Evolutionary conservation across 257 asterid species (phyloP).

Genomic region (Capsicum pubescens): DNA sequence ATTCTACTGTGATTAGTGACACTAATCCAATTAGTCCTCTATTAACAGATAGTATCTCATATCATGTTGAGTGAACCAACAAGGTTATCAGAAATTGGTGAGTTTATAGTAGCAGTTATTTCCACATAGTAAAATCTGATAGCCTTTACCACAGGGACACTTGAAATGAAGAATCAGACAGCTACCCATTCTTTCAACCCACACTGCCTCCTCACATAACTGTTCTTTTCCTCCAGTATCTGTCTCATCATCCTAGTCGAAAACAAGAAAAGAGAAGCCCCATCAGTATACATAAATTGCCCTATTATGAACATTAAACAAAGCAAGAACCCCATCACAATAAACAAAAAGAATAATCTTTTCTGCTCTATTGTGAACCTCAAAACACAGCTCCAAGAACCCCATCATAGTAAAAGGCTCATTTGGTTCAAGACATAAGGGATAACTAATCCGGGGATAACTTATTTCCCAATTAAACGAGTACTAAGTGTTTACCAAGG

Average conservation of each 20-base stretch:
- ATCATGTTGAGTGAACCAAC: background rate
- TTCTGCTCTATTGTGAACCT: too few species aligned
- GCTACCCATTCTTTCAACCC: constrained; percentile 20
- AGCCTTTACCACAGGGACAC: constrained; percentile 23
- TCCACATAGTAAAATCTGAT: constrained; percentile 15
- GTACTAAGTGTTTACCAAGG: too few species aligned
- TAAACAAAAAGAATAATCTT: too few species aligned
- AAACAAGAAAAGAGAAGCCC: background rate
- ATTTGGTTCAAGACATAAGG: too few species aligned
- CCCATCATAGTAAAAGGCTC: too few species aligned
- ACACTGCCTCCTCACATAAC: constrained; percentile 14
- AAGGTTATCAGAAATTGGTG: constrained; percentile 11
- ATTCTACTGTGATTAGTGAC: background rate
- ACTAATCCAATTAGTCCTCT: background rate
- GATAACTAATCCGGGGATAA: too few species aligned
- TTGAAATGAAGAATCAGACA: constrained; percentile 19
- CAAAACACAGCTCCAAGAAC: too few species aligned
- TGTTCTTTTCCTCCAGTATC: background rate
- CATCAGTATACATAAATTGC: background rate
- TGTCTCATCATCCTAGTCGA: constrained; percentile 10
- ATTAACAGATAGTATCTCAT: background rate
- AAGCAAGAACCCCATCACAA: too few species aligned
- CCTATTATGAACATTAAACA: too few species aligned
- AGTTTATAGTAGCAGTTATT: constrained; percentile 20
- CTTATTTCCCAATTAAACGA: too few species aligned